phyloP scores from a whole-genome alignment of 2,329 filamentous ascomycete genomes.

The Leptographium procerum region DNA sequence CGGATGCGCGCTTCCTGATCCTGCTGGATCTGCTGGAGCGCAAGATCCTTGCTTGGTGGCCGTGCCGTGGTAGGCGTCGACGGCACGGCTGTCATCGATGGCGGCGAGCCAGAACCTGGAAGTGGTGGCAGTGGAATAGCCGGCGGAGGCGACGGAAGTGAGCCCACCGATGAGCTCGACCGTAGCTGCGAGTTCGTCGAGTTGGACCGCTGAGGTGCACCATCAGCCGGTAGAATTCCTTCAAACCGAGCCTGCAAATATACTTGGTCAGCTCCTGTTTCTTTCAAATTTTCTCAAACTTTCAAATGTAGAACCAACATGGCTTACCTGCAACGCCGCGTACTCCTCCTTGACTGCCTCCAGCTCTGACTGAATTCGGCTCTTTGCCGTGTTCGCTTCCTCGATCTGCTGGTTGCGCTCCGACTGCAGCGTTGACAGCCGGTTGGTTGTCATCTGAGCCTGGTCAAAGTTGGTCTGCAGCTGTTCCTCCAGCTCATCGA shows the following conservation, averaged over 20 bases:
- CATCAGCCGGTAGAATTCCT: slow-evolving; percentile 27
- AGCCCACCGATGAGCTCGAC: slow-evolving; percentile 73
- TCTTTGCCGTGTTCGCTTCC: slow-evolving; percentile 58
- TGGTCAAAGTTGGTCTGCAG: slow-evolving; percentile 92
- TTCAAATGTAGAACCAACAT: too few relatives aligned
- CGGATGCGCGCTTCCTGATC: slow-evolving; percentile 92
- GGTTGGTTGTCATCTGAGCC: slow-evolving; percentile 73
- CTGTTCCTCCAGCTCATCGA: slow-evolving; percentile 95
- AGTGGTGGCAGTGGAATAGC: slow-evolving; percentile 92
- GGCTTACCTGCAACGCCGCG: slow-evolving; percentile 61
- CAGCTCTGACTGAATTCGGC: slow-evolving; percentile 55
- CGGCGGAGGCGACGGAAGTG: slow-evolving; percentile 84
- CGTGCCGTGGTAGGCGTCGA: slow-evolving; percentile 48
- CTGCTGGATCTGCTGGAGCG: slow-evolving; percentile 69
- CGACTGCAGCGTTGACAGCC: slow-evolving; percentile 68
- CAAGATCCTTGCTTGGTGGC: slow-evolving; percentile 71
- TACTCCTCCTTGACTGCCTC: slow-evolving; percentile 59
- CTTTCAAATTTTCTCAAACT: too few relatives aligned
- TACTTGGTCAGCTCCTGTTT: not conserved
- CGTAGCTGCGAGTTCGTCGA: slow-evolving; percentile 58
- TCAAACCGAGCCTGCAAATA: slow-evolving; percentile 46
- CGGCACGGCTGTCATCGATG: slow-evolving; percentile 28
- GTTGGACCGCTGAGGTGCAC: slow-evolving; percentile 42
- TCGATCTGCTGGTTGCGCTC: slow-evolving; percentile 67
- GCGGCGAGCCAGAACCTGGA: slow-evolving; percentile 47